A percentile compares a stretch with the other conserved stretches of the same genome.
Evolutionary conservation across 768 basidiomycete genomes (phyloP).

Genomic region (Asterophora lycoperdoides): DNA sequence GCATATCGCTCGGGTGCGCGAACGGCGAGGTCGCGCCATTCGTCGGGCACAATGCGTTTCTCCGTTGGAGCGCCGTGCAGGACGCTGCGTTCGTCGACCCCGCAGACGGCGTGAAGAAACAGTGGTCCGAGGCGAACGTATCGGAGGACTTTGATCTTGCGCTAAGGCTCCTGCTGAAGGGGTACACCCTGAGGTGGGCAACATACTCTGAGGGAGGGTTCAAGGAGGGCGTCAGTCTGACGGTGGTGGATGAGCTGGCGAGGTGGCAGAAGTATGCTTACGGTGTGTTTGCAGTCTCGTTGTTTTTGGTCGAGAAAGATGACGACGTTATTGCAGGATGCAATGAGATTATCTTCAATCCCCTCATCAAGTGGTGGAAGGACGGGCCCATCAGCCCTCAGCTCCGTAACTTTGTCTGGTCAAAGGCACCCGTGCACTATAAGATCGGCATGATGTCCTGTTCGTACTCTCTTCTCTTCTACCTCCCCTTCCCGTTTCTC

Average conservation of each 20-base stretch:
- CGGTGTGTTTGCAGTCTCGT: constrained; percentile 24
- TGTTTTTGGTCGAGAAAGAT: constrained; percentile 2
- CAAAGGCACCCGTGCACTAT: constrained; percentile 71
- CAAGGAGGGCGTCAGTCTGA: constrained; percentile 86
- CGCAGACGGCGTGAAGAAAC: constrained; percentile 57
- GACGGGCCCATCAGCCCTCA: constrained; percentile 77
- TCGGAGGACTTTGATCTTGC: constrained; percentile 83
- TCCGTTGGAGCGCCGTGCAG: constrained; percentile 84
- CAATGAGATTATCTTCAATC: constrained; percentile 83
- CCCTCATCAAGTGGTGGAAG: constrained; percentile 70
- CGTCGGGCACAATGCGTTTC: constrained; percentile 83
- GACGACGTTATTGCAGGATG: no score
- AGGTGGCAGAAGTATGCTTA: constrained; percentile 82
- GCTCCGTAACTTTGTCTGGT: constrained; percentile 72
- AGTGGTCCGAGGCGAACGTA: constrained; percentile 75
- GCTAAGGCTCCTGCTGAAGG: constrained; percentile 59
- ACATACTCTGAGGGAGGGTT: constrained; percentile 82
- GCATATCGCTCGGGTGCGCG: constrained; percentile 71
- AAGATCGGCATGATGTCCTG: constrained; percentile 78
- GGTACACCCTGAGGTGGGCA: constrained; percentile 77
- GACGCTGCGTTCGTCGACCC: constrained; percentile 73
- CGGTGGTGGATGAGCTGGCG: constrained; percentile 84
- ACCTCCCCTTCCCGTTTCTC: no score
- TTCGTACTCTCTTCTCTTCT: constrained; percentile 25
- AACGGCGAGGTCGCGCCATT: constrained; percentile 83